Evolutionary conservation across 2,329 filamentous ascomycete genomes (phyloP).

Genomic region (Cordyceps javanica): DNA sequence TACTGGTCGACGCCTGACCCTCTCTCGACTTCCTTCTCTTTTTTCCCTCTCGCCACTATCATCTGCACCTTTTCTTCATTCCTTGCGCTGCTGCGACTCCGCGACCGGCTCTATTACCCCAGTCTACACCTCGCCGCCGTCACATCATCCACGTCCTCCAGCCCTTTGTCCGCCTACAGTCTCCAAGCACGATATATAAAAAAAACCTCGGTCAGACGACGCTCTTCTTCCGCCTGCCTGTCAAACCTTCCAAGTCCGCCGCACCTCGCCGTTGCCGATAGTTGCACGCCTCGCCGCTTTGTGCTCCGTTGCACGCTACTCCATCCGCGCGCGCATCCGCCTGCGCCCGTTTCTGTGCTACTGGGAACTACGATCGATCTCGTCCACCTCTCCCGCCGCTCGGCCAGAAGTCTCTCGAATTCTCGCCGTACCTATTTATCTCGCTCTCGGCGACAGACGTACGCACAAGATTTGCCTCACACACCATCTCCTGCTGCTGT

Average conservation of each 20-base stretch:
- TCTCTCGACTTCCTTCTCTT: not conserved
- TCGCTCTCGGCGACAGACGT: not conserved
- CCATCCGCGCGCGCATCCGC: not conserved
- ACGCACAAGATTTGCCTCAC: not conserved
- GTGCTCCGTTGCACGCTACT: not conserved
- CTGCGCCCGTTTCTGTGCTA: not conserved
- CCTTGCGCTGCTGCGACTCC: not conserved
- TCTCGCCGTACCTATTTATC: not conserved
- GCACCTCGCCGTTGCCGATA: not conserved
- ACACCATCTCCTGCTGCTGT: not conserved
- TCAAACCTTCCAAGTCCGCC: not conserved
- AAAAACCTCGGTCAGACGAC: not conserved
- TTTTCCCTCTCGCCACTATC: not conserved
- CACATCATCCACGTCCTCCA: not conserved
- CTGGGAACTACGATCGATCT: slow-evolving; percentile 9
- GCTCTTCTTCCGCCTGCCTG: not conserved
- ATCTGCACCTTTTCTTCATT: not conserved
- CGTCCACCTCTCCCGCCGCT: not conserved
- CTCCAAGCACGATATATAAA: too few relatives aligned
- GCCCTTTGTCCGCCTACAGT: not conserved
- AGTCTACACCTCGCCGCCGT: not conserved
- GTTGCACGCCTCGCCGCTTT: not conserved
- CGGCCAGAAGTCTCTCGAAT: not conserved
- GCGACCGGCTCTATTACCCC: too few relatives aligned
- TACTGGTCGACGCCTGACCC: too few relatives aligned